Evolutionary conservation across 805 yeast genomes (phyloP).

Genomic region (Suhomyces sp.): DNA sequence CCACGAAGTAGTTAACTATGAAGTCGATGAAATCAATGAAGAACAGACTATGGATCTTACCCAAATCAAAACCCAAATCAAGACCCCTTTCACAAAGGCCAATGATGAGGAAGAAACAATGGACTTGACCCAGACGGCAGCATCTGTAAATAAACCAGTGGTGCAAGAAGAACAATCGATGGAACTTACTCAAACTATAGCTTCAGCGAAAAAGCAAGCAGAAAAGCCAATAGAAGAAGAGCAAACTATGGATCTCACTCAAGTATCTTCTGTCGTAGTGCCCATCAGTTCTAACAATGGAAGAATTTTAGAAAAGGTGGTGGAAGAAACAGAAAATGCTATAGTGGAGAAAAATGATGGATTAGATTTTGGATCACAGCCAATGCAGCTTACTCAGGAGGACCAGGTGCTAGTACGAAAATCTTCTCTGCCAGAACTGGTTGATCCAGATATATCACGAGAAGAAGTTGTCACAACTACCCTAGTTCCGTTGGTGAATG

Average conservation of each 20-base stretch:
- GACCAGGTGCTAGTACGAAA: neutral
- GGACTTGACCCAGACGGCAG: neutral
- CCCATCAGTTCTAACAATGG: neutral
- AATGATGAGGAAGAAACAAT: conserved; percentile 7
- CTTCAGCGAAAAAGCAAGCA: neutral
- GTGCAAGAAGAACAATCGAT: conserved; percentile 7
- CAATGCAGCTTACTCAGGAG: conserved; percentile 23
- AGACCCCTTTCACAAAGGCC: neutral
- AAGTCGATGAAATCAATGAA: neutral
- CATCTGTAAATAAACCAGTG: neutral
- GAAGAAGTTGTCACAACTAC: conserved; percentile 16
- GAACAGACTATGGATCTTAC: conserved; percentile 4
- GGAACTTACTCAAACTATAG: conserved; percentile 6
- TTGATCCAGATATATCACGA: neutral
- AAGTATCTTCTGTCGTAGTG: neutral
- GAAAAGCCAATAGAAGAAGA: neutral
- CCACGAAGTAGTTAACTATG: neutral
- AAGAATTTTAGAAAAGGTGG: neutral
- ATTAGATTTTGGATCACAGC: conserved; percentile 11
- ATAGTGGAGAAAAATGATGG: neutral
- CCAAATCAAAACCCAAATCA: neutral
- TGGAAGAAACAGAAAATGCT: neutral
- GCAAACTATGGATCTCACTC: conserved; percentile 8
- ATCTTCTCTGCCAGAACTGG: neutral
- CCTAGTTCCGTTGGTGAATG: conserved; percentile 25